A percentile compares a stretch with the other conserved stretches of the same genome.
Evolutionary conservation across 768 basidiomycete species (phyloP).

Genomic region (Russula dissimulans): DNA sequence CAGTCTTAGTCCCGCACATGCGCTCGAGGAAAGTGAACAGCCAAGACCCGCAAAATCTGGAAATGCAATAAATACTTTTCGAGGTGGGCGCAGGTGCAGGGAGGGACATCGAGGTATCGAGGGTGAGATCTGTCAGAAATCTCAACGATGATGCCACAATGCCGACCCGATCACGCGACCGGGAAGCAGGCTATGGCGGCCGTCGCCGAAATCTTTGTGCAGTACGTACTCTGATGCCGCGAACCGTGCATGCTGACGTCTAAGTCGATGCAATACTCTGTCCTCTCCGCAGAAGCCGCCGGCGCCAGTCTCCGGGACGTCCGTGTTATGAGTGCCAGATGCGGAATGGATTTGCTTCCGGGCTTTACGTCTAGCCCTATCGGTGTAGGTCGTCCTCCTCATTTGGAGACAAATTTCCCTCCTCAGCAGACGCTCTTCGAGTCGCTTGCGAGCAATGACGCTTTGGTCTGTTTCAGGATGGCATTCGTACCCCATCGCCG

Average conservation of each 20-base stretch:
- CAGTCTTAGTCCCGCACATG: not conserved
- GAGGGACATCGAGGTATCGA: constrained; percentile 18
- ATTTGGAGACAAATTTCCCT: constrained; percentile 4
- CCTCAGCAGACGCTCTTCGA: not conserved
- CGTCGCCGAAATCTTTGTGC: not conserved
- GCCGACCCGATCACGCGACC: constrained; percentile 4
- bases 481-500: constrained; percentile 12
- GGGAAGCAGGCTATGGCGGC: constrained; percentile 2
- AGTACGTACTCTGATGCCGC: constrained; percentile 10
- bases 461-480: constrained; percentile 14
- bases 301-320: constrained; percentile 7
- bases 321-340: constrained; percentile 7
- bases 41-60: not conserved
- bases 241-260: constrained; percentile 14
- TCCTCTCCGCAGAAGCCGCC: not conserved
- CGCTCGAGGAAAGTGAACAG: not conserved
- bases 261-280: constrained; percentile 14
- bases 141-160: not conserved
- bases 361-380: constrained; percentile 10
- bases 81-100: constrained; percentile 1
- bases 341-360: constrained; percentile 11
- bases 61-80: constrained; percentile 17
- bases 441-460: constrained; percentile 11
- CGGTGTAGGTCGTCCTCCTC: not conserved
- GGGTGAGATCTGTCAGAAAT: constrained; percentile 13